These are phyloP conservation scores for Venturia oleaginea DNA, from an alignment of 2,329 filamentous ascomycete species.

Conservation along the genomic window DNA sequence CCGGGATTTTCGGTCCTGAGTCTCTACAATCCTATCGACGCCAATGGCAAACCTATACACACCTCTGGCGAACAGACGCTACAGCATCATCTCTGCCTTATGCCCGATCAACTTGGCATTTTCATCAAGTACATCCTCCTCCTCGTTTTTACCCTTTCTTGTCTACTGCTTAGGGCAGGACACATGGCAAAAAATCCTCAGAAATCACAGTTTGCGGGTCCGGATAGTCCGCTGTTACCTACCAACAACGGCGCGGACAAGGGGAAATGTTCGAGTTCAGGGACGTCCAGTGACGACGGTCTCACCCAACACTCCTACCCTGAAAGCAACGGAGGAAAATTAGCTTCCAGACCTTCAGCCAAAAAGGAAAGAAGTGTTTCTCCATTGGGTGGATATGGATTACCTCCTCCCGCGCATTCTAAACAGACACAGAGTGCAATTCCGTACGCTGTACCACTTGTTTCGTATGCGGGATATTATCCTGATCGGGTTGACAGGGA, in stretches of 20 bases:
- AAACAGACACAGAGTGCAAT: constrained; percentile 7
- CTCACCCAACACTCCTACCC: constrained; percentile 13
- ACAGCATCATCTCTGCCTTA: constrained; percentile 81
- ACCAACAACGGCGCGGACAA: constrained; percentile 19
- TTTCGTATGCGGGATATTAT: constrained; percentile 36
- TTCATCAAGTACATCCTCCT: constrained; percentile 70
- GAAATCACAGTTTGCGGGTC: constrained; percentile 13
- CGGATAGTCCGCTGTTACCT: constrained; percentile 24
- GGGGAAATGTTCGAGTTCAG: constrained; percentile 20
- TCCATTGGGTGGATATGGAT: constrained; percentile 25
- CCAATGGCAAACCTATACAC: constrained; percentile 23
- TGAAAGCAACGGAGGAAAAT: constrained; percentile 16
- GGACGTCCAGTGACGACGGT: constrained; percentile 10
- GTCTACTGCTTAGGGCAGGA: constrained; percentile 38
- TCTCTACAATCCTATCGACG: constrained; percentile 82
- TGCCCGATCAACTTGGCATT: constrained; percentile 78
- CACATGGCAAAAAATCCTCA: constrained; percentile 12
- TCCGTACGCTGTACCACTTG: constrained; percentile 25
- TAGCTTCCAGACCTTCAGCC: constrained; percentile 22
- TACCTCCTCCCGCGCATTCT: constrained; percentile 17
- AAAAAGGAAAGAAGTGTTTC: constrained; percentile 30
- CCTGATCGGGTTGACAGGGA: constrained; percentile 22
- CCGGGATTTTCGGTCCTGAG: constrained; percentile 85
- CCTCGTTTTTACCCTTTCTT: constrained; percentile 42
- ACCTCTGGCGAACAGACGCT: constrained; percentile 45